Base-by-base conservation (phyloP, 805 yeast species). In the Pichia gijzeniarum region DNA sequence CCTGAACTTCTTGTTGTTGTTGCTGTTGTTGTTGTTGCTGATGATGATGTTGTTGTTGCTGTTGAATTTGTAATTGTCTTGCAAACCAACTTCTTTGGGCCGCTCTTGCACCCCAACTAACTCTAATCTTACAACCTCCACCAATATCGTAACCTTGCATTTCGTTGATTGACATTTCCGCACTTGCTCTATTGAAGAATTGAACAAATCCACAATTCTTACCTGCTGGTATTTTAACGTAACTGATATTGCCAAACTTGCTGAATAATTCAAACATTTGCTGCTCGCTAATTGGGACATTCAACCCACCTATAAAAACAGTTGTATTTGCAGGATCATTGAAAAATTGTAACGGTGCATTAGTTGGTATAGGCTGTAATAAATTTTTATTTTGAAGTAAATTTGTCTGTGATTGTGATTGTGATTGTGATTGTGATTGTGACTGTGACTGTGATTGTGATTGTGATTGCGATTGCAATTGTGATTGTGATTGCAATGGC, bases 131-230 rank as follows among this genome's bases (percentile, higher is more conserved):
- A 47, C 86, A 82, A 47, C 86, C 89, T 10, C 41, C 90, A 18
- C 65, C 91, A 54, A 89, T 82, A 32, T 88, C 87, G 60, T 80
- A 86, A 9, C 95, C 95, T 65, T 89, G 95, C 95, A 89, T 84
- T 51, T 82, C 84, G 31, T 77, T 71, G 50, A 89, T 85, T 10
- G 96, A 95, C 44, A 73, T 73, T 64, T 90, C 96, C 1, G 96
- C 96, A 53, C 86, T 80, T 37, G 79, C 78, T 47, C 95, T 71
- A 43, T 82, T 77, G 35, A 79, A 76, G 61, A 76, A 89, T 63
- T 86, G 95, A 44, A 89, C 88, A 66, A 90, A 88, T 1, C 95
- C 96, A 65, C 95, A 87, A 50, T 63, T 63, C 51, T 81, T 82
- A 12, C 86, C 91, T 5, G 80, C 76, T 5, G 95, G 95, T 43